Evolutionary conservation across 768 basidiomycete genomes (phyloP).

Genomic region (Hypholoma sublateritium): DNA sequence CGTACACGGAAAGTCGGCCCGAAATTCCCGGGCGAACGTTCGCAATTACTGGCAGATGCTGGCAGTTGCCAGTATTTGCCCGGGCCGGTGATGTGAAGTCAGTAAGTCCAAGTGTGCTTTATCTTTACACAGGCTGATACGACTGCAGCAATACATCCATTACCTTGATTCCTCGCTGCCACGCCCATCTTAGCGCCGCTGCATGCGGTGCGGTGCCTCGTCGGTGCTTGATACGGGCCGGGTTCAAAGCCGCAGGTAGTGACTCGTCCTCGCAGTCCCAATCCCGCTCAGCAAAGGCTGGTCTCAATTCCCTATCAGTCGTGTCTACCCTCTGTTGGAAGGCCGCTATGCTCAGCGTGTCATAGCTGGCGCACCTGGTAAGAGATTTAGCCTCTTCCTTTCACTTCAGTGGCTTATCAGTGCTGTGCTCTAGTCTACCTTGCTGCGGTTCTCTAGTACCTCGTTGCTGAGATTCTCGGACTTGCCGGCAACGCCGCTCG

Average conservation of each 20-base stretch:
- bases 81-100: too few species aligned
- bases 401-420: constrained; percentile 21
- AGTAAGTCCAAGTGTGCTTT: too few species aligned
- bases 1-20: too few species aligned
- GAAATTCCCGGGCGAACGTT: too few species aligned
- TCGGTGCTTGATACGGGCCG: too few species aligned
- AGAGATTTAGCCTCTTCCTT: constrained; percentile 12
- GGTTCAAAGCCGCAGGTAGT: constrained; percentile 56
- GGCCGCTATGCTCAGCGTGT: constrained; percentile 90
- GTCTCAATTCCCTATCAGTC: constrained; percentile 91
- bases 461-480: constrained; percentile 92
- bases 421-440: constrained; percentile 63
- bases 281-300: constrained; percentile 78
- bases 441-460: constrained; percentile 89
- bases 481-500: constrained; percentile 86
- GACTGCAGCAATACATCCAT: too few species aligned
- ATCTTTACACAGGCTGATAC: too few species aligned
- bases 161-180: too few species aligned
- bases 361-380: constrained; percentile 86
- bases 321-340: constrained; percentile 87
- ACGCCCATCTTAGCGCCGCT: too few species aligned
- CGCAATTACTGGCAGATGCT: too few species aligned
- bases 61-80: too few species aligned
- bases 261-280: constrained; percentile 68
- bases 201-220: too few species aligned